Conservation (phyloP, 805 yeast genomes). For the Aciculoconidium aculeatum region DNA sequence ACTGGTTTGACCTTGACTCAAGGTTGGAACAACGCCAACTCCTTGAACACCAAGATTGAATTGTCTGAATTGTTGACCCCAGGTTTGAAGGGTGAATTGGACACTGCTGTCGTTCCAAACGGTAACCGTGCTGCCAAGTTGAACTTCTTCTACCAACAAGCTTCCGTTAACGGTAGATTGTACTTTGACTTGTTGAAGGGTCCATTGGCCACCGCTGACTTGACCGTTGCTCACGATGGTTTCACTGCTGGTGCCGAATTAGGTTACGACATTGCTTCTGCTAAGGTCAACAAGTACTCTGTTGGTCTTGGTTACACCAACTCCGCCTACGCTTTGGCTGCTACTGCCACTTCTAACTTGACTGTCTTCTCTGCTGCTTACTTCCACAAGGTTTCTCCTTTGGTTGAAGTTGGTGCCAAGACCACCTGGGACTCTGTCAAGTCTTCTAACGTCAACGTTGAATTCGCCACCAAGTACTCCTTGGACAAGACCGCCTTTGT, state of each 20-base stretch:
- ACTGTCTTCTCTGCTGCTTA: slow-evolving; percentile 90
- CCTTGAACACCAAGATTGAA: slow-evolving; percentile 89
- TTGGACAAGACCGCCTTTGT: slow-evolving; percentile 85
- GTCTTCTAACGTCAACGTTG: slow-evolving; percentile 79
- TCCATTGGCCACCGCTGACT: slow-evolving; percentile 92
- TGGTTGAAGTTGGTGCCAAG: slow-evolving; percentile 96
- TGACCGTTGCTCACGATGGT: slow-evolving; percentile 92
- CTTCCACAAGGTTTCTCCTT: slow-evolving; percentile 91
- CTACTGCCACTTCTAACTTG: slow-evolving; percentile 79
- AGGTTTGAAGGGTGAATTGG: slow-evolving; percentile 89
- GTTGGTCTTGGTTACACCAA: slow-evolving; percentile 91
- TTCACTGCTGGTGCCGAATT: slow-evolving; percentile 96
- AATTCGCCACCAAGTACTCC: slow-evolving; percentile 91
- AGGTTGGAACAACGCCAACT: slow-evolving; percentile 96
- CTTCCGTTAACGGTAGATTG: slow-evolving; percentile 88
- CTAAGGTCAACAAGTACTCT: slow-evolving; percentile 89
- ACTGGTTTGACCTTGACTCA: slow-evolving; percentile 91
- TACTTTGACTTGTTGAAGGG: slow-evolving; percentile 94
- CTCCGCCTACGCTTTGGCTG: slow-evolving; percentile 79
- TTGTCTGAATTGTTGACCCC: slow-evolving; percentile 87
- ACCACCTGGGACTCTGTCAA: slow-evolving; percentile 91
- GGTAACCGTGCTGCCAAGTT: slow-evolving; percentile 83
- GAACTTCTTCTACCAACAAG: slow-evolving; percentile 87
- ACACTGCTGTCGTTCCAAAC: slow-evolving; percentile 80
- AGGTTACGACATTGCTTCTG: slow-evolving; percentile 91